Conservation (phyloP, 345 rosid genomes). For the Melaleuca quinquenervia region DNA sequence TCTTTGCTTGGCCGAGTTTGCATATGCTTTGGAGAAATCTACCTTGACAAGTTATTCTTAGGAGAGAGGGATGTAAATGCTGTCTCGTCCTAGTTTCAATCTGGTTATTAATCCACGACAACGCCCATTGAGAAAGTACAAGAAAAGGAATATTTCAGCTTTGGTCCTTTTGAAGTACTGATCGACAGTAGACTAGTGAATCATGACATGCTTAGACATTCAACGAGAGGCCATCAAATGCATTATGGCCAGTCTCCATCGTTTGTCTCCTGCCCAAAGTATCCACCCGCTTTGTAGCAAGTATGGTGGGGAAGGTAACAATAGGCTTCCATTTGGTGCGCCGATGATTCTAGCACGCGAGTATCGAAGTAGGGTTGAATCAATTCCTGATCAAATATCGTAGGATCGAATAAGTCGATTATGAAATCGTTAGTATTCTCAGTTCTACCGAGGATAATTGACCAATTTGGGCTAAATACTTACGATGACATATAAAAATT, state of each 20-base stretch:
- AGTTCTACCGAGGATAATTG: accelerated
- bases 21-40: not conserved
- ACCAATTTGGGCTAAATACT: not conserved
- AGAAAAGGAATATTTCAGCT: not conserved
- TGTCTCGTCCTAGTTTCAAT: not conserved
- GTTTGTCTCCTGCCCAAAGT: not conserved
- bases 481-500: not conserved
- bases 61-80: not conserved
- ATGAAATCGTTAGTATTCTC: not conserved
- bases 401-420: not conserved
- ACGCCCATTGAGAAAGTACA: not conserved
- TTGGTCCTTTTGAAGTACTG: not conserved
- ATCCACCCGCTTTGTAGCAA: not conserved
- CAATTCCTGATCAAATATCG: not conserved
- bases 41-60: not conserved
- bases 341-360: not conserved
- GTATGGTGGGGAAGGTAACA: not conserved
- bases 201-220: not conserved
- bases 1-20: not conserved
- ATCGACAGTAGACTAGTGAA: not conserved
- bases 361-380: not conserved
- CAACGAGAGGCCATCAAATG: not conserved
- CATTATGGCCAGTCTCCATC: too few species aligned
- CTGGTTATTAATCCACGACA: not conserved
- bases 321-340: not conserved